Conservation (phyloP, 78 protist species). For the Corallochytrium limacisporum region DNA sequence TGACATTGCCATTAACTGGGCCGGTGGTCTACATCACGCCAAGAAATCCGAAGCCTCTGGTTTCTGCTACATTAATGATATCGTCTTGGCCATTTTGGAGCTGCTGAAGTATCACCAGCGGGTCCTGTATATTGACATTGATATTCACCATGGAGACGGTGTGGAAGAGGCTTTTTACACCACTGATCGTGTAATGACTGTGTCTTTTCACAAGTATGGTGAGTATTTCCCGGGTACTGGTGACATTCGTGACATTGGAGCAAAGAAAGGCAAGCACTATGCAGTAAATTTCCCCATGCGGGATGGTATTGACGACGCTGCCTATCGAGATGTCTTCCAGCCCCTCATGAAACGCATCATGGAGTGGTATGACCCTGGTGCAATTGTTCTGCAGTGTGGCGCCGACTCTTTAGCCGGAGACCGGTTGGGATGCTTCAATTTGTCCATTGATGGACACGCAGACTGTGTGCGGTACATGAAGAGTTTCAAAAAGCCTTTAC, state of each 20-base stretch:
- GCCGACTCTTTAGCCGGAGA: not conserved
- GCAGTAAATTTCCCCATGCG: conserved; percentile 81
- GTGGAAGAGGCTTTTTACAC: conserved; percentile 78
- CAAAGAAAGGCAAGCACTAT: conserved; percentile 23
- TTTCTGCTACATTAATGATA: conserved; percentile 97
- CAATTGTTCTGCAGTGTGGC: not conserved
- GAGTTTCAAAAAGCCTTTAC: no score
- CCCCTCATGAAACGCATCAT: not conserved
- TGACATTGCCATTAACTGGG: conserved; percentile 96
- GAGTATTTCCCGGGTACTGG: conserved; percentile 96
- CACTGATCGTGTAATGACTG: conserved; percentile 85
- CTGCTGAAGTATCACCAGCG: conserved; percentile 73
- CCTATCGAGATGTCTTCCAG: not conserved
- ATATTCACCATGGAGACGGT: conserved; percentile 96
- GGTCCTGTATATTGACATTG: conserved; percentile 94
- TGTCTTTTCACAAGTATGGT: conserved; percentile 86
- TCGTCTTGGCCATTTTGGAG: conserved; percentile 91
- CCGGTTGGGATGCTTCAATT: not conserved
- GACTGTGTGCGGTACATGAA: not conserved
- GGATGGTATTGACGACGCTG: not conserved
- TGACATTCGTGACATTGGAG: conserved; percentile 7
- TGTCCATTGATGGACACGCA: not conserved
- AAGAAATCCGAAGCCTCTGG: conserved; percentile 90
- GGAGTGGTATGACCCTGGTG: not conserved
- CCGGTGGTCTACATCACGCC: conserved; percentile 99